phyloP scores from a whole-genome alignment of 306 rosid genomes.

The Betula pendula region DNA sequence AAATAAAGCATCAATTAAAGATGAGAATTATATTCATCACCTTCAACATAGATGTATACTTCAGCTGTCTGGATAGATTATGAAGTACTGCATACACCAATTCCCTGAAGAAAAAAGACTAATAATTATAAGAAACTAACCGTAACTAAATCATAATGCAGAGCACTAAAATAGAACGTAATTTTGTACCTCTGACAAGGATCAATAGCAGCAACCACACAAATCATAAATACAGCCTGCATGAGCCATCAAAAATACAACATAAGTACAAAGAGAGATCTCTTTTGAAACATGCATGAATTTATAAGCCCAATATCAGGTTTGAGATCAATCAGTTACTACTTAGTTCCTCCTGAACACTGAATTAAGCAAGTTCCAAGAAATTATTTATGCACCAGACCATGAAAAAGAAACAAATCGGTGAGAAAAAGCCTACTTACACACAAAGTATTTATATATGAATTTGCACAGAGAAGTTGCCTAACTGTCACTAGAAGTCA shows the following conservation, averaged over 20 bases:
- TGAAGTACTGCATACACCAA: conserved; percentile 58
- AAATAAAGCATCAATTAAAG: conserved; percentile 10
- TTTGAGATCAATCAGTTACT: not conserved
- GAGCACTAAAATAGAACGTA: conserved; percentile 13
- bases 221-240: conserved; percentile 93
- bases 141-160: conserved; percentile 4
- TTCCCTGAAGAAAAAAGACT: conserved; percentile 50
- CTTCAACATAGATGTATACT: conserved; percentile 68
- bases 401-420: not conserved
- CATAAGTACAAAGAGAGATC: conserved; percentile 17
- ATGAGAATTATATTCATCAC: conserved; percentile 35
- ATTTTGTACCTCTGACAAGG: conserved; percentile 75
- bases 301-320: conserved; percentile 4
- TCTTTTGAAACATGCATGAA: conserved; percentile 3
- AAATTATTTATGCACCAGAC: not conserved
- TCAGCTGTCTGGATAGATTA: conserved; percentile 75
- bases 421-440: not conserved
- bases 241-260: conserved; percentile 25
- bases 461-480: not conserved
- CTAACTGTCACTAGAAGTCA: not conserved
- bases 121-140: conserved; percentile 24
- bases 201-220: conserved; percentile 81
- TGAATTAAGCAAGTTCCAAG: not conserved
- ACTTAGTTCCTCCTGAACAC: not conserved
- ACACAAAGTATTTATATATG: not conserved